Evolutionary conservation across 371 early-diverging fungal species (phyloP).

Genomic region (Haplosporangium sp.): DNA sequence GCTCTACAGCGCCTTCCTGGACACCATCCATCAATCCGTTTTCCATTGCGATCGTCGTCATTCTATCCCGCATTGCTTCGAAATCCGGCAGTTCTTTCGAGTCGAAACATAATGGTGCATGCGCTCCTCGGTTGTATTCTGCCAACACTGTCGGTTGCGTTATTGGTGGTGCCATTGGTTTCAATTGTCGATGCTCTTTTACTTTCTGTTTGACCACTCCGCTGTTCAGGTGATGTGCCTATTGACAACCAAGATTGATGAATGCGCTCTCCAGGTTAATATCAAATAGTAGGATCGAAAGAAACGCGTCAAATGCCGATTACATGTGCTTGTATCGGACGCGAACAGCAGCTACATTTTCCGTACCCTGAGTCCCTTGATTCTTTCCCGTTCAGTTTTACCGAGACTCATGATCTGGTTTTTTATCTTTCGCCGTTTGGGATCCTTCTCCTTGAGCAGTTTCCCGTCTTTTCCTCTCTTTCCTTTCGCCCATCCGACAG

Average conservation of each 20-base stretch:
- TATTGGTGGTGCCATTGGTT: constrained; percentile 31
- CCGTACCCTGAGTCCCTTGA: constrained; percentile 65
- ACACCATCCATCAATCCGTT: constrained; percentile 78
- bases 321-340: no score
- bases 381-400: constrained; percentile 75
- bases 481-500: constrained; percentile 73
- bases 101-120: constrained; percentile 78
- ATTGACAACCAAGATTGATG: neutral
- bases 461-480: constrained; percentile 70
- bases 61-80: constrained; percentile 74
- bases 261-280: neutral
- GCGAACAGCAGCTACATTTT: constrained; percentile 41
- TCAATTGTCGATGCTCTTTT: constrained; percentile 28
- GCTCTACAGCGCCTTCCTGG: constrained; percentile 71
- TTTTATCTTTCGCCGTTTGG: constrained; percentile 71
- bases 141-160: constrained; percentile 41
- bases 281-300: no score
- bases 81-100: constrained; percentile 77
- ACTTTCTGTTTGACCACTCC: constrained; percentile 36
- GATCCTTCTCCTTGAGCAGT: constrained; percentile 59
- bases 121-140: constrained; percentile 76
- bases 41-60: constrained; percentile 79
- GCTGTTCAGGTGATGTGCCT: constrained; percentile 48
- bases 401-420: constrained; percentile 77
- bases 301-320: no score